Base-by-base conservation (phyloP, 2,329 filamentous ascomycete genomes). In the Ophiostoma fasciatum region DNA sequence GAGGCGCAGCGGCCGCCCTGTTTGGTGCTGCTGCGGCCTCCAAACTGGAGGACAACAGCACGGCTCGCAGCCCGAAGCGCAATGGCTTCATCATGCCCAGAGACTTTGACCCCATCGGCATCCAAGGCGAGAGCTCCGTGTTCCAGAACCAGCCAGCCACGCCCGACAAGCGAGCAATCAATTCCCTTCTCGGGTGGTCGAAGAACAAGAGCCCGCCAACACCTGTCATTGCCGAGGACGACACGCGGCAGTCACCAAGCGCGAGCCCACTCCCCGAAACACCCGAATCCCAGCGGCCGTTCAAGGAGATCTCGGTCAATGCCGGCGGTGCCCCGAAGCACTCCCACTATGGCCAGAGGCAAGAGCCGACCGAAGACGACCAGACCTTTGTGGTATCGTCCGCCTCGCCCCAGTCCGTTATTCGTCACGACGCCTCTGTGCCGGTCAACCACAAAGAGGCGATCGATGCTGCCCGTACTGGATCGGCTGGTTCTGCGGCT, bases 391-490 rank as follows among this genome's bases (percentile, higher is more conserved):
- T 26, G 20, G 28, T 33, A 12, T 26, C 28, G 1, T n/a, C 34
- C 10, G 8, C 21, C 9, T 29, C 33, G 4, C 32, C 33, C 1
- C 32, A 20, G 13, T 31, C 33, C 0, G 37, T 34, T 7, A 33
- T 33, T 4, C 32, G 18, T 7, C 30, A 37, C 17, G 23, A 37
- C 3, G 17, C 34, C 1, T 35, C 28, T 13, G 38, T 94, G 40
- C 88, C 87, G 28, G 48, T 64, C 11, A 87, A 94, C 53, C 85
- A 94, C 54, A 82, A 74, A 46, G 74, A 90, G 57, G 77, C 71
- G 39, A 94, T 94, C 47, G 78, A 88, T 48, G 82, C 83, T 33
- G 83, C 82, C 27, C 77, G 74, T 42, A 64, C 68, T 20, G 60
- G 62, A 17, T 74, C 72, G 5, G 59, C 66, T 42, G 49, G 67